Evolutionary conservation across 768 basidiomycete genomes (phyloP).

Genomic region (Russula olivacea): DNA sequence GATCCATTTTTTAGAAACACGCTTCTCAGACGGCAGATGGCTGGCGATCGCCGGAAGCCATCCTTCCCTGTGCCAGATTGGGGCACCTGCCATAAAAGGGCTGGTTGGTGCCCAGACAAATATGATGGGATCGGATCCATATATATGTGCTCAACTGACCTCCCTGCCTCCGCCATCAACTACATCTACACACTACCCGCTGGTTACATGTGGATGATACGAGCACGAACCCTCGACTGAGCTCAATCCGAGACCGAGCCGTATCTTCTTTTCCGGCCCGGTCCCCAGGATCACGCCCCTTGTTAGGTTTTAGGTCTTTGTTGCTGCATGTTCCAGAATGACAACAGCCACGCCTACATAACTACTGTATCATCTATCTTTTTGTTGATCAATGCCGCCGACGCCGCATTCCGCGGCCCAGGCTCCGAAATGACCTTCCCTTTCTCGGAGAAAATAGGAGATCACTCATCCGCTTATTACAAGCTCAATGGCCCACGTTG

Average conservation of each 20-base stretch:
- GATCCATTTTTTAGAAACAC: conserved; percentile 5
- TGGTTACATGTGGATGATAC: too few relatives aligned
- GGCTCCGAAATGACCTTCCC: conserved; percentile 2
- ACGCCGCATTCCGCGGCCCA: conserved; percentile 16
- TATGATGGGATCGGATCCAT: conserved; percentile 9
- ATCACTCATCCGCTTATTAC: not conserved
- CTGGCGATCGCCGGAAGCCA: conserved; percentile 21
- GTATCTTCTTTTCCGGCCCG: too few relatives aligned
- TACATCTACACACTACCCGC: not conserved
- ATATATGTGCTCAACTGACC: not conserved
- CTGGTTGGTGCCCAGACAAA: not conserved
- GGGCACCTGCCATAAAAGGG: conserved; percentile 12
- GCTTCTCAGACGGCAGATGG: not conserved
- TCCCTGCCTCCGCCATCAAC: not conserved
- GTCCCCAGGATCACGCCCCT: not conserved
- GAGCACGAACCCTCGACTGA: not conserved
- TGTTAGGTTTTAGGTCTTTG: not conserved
- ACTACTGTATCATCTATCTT: not conserved
- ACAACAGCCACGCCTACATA: conserved; percentile 4
- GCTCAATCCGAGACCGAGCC: not conserved
- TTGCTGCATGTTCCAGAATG: not conserved
- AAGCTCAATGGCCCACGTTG: not conserved
- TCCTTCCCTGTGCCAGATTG: conserved; percentile 9
- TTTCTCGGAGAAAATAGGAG: not conserved
- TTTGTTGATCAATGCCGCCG: conserved; percentile 12